Base-by-base conservation (phyloP, 805 yeast genomes). In the Clavispora asparagi region DNA sequence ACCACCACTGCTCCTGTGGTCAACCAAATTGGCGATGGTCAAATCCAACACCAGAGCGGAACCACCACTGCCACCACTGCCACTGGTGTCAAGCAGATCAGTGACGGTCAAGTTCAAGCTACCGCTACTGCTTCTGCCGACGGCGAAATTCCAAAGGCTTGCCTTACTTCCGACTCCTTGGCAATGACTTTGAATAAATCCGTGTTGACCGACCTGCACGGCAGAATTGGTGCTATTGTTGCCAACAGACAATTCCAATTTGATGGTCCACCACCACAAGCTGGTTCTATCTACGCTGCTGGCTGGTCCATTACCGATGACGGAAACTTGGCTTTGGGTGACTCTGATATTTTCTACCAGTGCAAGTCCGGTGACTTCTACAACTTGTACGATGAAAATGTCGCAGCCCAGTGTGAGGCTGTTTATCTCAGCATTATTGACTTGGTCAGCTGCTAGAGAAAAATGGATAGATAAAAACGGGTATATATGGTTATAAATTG, bases 181-280 rank as follows among this genome's bases (percentile, higher is more conserved):
- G 69, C 81, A 39, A 71, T 84, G 76, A 69, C 74, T 32, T 74
- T 85, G 59, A 65, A 71, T 33, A 70, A 59, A 17, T 67, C 81
- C 54, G 59, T 79, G 41, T 71, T 85, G 58, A 75, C 70, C 11
- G 92, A 85, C 59, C 61, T 75, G 31, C 54, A 70, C 50, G 85
- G 85, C 40, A 81, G 92, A 77, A 68, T 85, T 54, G 91, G 91
- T 56, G 78, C 89, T 42, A 83, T 85, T 67, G 92, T 85, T 57
- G 82, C 90, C 44, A 85, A 84, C 82, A 76, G 85, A 73, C 92
- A 85, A 73, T 81, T 83, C 77, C 88, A 82, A 70, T 82, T 82
- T 61, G 87, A 83, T 62, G 87, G 87, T 62, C 87, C 87, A 48
- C 84, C 87, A 70, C 90, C 91, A 61, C 92, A 85, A 74, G 87